Evolutionary conservation across 306 rosid species (phyloP).

Genomic region (Inga oerstediana): DNA sequence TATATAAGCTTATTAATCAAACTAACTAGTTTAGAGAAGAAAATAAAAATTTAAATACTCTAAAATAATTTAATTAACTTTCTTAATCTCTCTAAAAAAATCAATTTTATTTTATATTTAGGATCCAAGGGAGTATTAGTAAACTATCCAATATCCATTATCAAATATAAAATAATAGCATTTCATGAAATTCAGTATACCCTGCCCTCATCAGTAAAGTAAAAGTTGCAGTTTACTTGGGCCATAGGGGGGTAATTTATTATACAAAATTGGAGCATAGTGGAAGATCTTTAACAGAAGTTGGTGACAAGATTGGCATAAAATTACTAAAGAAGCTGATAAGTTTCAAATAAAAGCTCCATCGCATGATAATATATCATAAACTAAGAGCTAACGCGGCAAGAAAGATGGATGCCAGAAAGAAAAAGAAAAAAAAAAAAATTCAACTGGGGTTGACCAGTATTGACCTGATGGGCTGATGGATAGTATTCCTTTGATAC

Average conservation of each 20-base stretch:
- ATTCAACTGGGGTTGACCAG: neutral
- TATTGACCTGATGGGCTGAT: neutral
- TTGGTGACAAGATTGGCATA: neutral
- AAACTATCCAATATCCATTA: too few relatives aligned
- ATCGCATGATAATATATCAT: neutral
- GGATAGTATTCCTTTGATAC: too few relatives aligned
- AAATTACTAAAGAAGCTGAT: neutral
- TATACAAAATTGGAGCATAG: conserved; percentile 2
- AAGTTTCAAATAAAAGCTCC: neutral
- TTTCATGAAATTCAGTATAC: neutral
- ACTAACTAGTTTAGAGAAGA: too few relatives aligned
- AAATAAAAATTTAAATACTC: too few relatives aligned
- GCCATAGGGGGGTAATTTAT: neutral
- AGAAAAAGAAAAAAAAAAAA: neutral
- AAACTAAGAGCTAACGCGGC: neutral
- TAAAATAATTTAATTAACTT: too few relatives aligned
- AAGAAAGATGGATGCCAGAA: neutral
- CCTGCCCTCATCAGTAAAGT: neutral
- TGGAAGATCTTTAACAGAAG: neutral
- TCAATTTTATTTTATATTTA: too few relatives aligned
- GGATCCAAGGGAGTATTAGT: too few relatives aligned
- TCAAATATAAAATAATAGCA: neutral
- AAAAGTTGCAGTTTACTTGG: conserved; percentile 18
- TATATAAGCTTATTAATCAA: too few relatives aligned
- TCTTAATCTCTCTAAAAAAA: too few relatives aligned